Evolutionary conservation across 2,329 filamentous ascomycete species (phyloP).

Genomic region (Didymella sp.): DNA sequence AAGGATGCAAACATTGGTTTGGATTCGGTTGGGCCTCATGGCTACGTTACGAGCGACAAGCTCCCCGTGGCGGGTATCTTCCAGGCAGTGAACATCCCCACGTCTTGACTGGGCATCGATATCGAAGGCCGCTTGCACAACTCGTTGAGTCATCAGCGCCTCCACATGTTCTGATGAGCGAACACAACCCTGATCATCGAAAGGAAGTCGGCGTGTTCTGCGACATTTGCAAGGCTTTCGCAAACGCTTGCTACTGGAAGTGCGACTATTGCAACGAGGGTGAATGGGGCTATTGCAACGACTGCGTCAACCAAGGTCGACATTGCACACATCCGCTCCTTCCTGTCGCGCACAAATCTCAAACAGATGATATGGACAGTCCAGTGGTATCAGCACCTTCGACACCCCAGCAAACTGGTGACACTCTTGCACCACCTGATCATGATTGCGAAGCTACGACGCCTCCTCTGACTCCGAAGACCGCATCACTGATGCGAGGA

Average conservation of each 20-base stretch:
- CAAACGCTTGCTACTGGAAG: conserved; percentile 88
- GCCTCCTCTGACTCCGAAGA: conserved; percentile 51
- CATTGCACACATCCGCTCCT: conserved; percentile 84
- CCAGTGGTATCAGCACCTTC: conserved; percentile 22
- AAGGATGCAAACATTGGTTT: conserved; percentile 85
- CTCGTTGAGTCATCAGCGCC: conserved; percentile 32
- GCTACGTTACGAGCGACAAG: conserved; percentile 64
- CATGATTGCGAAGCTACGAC: conserved; percentile 45
- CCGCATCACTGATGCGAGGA: conserved; percentile 51
- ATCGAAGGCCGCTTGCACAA: conserved; percentile 41
- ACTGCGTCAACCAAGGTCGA: conserved; percentile 81
- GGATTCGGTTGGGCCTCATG: conserved; percentile 81
- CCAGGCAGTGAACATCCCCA: conserved; percentile 59
- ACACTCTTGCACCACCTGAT: conserved; percentile 31
- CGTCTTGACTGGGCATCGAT: conserved; percentile 58
- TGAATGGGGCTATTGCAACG: conserved; percentile 93
- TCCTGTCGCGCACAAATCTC: conserved; percentile 69
- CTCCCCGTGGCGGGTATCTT: conserved; percentile 52
- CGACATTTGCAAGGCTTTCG: conserved; percentile 72
- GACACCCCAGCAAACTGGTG: conserved; percentile 27
- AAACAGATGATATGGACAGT: conserved; percentile 15
- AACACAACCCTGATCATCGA: conserved; percentile 70
- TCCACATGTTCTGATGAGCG: conserved; percentile 56
- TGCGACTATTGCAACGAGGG: conserved; percentile 88
- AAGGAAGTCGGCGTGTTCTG: conserved; percentile 86